Percentiles rank a stretch among this genome's conserved stretches.
These are phyloP conservation scores for Podochytrium sp. DNA, from an alignment of 192 early-diverging fungal genomes.

Conservation along the genomic window DNA sequence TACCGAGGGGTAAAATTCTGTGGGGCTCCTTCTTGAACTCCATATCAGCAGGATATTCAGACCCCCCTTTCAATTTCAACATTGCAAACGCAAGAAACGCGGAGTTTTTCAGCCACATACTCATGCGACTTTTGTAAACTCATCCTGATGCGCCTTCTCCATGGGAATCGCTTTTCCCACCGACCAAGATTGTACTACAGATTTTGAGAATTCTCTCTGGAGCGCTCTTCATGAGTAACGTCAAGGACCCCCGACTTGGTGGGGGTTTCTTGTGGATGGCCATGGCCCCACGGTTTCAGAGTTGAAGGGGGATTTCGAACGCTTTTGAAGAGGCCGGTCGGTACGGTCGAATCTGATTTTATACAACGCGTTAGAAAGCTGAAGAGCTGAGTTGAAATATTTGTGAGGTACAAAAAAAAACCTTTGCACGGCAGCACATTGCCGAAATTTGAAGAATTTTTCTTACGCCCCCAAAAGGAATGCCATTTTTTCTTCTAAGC, in stretches of 20 bases:
- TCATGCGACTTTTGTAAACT: constrained; percentile 79
- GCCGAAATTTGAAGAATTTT: constrained; percentile 81
- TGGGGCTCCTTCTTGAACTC: constrained; percentile 75
- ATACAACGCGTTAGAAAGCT: neutral
- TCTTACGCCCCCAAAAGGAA: constrained; percentile 57
- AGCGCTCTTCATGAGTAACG: constrained; percentile 91
- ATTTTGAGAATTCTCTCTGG: constrained; percentile 88
- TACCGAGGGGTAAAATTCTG: constrained; percentile 72
- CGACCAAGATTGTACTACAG: constrained; percentile 77
- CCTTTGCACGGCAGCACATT: constrained; percentile 79
- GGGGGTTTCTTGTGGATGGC: constrained; percentile 83
- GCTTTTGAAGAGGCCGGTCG: constrained; percentile 89
- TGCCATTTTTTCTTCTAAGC: constrained; percentile 26
- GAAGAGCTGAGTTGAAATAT: too few species aligned
- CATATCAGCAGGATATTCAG: constrained; percentile 73
- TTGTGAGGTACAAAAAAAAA: neutral
- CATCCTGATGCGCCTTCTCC: constrained; percentile 64
- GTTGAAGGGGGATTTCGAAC: constrained; percentile 96
- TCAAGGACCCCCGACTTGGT: constrained; percentile 66
- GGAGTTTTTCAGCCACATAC: constrained; percentile 86
- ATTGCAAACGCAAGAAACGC: constrained; percentile 55
- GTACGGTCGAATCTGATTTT: constrained; percentile 75
- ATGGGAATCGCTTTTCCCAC: constrained; percentile 57
- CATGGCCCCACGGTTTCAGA: constrained; percentile 90
- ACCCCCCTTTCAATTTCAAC: constrained; percentile 67